Base-by-base conservation (phyloP, 1,139 yeast species). In the Oligophagozyma castellii region DNA sequence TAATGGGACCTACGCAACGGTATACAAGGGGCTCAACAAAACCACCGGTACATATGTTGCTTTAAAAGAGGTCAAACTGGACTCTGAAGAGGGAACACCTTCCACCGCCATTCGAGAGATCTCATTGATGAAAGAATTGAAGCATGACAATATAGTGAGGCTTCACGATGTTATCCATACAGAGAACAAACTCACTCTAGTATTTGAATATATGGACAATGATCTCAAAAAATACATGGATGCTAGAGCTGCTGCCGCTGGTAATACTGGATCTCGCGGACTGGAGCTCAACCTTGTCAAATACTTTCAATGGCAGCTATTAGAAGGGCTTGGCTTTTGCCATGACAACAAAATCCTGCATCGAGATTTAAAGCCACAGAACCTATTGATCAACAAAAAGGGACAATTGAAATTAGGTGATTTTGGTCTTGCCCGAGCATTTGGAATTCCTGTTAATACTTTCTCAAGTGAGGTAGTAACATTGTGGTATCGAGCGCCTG, bases 1-100 rank as follows among this genome's bases (percentile, higher is more conserved):
- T 24, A 95, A 86, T 56, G 98, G 98, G 35, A 89, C 98, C 2
- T 89, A 89, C 62, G 98, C 98, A 33, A 89, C 96, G 5, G 98
- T 89, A 16, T 89, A 89, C 60, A 89, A 86, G 48, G 98, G 96
- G 7, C 67, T 95, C 36, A 89, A 89, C 55, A 70, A 93, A 31
- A 70, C 83, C 34, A 78, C 95, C 0, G 96, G 96, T 4, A 84
- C 89, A 19, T 66, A 83, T 30, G 98, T 89, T 14, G 98, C 98
- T 1, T 62, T 89, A 44, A 89, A 89, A 53, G 98, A 89, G 55
- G 92, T 89, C 55, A 83, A 77, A 44, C 64, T 89, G 39, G 99
- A 89, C 51, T 77, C 93, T 13, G 96, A 86, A 49, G 99, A 89
- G 56, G 98, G 98, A 8, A 89, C 96, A 0, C 98, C 98, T 2